Base-by-base conservation (phyloP, 768 basidiomycete genomes). In the Ramaria rubella region DNA sequence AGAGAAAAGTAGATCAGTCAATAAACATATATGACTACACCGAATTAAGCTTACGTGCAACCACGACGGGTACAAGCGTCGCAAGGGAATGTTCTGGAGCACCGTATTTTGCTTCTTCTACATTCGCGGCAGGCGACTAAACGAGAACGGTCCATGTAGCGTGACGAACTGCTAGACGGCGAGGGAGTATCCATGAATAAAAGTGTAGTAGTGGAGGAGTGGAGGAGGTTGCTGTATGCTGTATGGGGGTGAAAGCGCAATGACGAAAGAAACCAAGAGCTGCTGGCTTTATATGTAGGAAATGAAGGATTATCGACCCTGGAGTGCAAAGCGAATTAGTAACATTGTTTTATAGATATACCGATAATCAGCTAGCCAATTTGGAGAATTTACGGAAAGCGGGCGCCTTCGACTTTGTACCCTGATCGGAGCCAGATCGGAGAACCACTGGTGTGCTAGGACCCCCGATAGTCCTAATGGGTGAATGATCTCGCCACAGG, bases 21-120 rank as follows among this genome's bases (percentile, higher is more conserved):
- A 31, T 15, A 30, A 36, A 24, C 11, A 26, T 15, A 52, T 7
- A 9, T 17, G 24, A 24, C n/a, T n/a, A n/a, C n/a, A n/a, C n/a
- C n/a, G 9, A 31, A 30, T 5, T 24, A 24, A 24, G 34, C 50
- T 15, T 15, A 52, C 50, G 50, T 36, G 50, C 50, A 52, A 34
- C 50, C 50, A 30, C 50, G 50, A 24, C 50, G 50, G 8, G 30
- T 36, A 34, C 50, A 52, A 21, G 50, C 50, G 2, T 52, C 50
- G 17, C 50, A 52, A 5, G 50, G 50, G 29, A 52, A 34, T 21
- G 17, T 17, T 15, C 50, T 26, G 7, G 50, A 52, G 26, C 50
- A 52, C 23, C 50, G 27, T n/a, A 52, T 52, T 34, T 52, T 52
- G n/a, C 29, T 33, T 24, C 50, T 52, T 24, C 50, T 52, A n/a